Conservation (phyloP, 2,329 filamentous ascomycete genomes). For the Hymenotorrendiella dingleyae region DNA sequence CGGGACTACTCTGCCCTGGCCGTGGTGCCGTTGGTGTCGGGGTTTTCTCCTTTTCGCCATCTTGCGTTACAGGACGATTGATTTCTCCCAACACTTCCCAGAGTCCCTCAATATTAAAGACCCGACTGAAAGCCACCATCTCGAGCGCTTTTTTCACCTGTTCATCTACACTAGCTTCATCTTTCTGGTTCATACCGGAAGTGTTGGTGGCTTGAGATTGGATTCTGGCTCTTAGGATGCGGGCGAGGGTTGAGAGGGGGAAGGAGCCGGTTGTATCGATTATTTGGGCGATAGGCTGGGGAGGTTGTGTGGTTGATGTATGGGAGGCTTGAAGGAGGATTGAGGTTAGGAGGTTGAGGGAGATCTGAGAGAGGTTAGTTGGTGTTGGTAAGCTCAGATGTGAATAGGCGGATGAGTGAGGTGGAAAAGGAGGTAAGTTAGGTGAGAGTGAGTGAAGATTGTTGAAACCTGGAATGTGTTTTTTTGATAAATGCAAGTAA, state of each 20-base stretch:
- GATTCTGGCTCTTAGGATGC: conserved; percentile 21
- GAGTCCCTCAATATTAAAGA: conserved; percentile 54
- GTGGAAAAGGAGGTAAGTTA: too few relatives aligned
- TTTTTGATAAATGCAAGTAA: too few relatives aligned
- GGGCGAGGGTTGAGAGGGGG: conserved; percentile 21
- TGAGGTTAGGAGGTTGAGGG: conserved; percentile 23
- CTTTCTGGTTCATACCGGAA: too few relatives aligned
- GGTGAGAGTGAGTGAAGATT: too few relatives aligned
- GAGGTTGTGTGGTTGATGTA: not conserved
- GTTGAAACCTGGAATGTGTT: too few relatives aligned
- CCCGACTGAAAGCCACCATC: conserved; percentile 46
- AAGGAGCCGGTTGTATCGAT: conserved; percentile 30
- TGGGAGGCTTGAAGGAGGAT: conserved; percentile 15
- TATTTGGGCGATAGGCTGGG: conserved; percentile 18
- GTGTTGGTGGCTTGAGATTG: not conserved
- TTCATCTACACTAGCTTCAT: too few relatives aligned
- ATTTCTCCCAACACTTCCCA: conserved; percentile 51
- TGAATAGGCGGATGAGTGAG: too few relatives aligned
- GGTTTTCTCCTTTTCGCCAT: too few relatives aligned
- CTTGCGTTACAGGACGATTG: not conserved
- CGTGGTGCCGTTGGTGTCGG: not conserved
- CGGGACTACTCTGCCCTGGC: not conserved
- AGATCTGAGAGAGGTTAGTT: conserved; percentile 23
- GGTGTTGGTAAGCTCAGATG: too few relatives aligned
- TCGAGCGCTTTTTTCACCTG: conserved; percentile 33